Base-by-base conservation (phyloP, 2,329 filamentous ascomycete species). In the Gyromitra esculenta region DNA sequence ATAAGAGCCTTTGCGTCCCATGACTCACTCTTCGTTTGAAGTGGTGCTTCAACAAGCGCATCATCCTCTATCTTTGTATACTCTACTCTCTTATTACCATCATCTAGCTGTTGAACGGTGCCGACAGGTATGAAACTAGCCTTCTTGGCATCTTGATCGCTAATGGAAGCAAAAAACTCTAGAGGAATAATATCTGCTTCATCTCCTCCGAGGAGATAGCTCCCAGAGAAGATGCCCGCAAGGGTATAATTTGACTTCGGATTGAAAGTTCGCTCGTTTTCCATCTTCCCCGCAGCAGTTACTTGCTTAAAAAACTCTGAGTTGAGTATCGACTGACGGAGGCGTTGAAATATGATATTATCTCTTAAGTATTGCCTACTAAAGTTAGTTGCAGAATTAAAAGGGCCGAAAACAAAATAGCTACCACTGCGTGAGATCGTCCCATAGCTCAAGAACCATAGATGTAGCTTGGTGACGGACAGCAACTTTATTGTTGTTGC, bases 381-480 rank as follows among this genome's bases (percentile, higher is more conserved):
- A 9, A 13, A 56, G 35, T 69, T 56, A 69, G 74, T 13, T 50
- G 41, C n/a, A n/a, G 35, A 37, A 31, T n/a, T 21, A 35, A 57
- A 37, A 13, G 21, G 11, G 18, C 4, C 8, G 11, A 50, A 37
- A 41, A 43, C 4, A n/a, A 52, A 18, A 68, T 21, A 80, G 79
- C 76, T 77, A 76, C 70, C 80, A 77, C 67, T 71, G 68, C 39
- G 5, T 71, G 15, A 78, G 72, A 75, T 81, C 79, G 52, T 81
- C 77, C 66, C 74, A 80, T 18, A 81, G 3, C 83, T 83, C 2
- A 84, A 86, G 70, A 85, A 84, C 9, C 83, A 85, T 83, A 84
- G 87, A 69, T 86, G 86, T 80, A 1, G 86, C 86, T 80, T 88
- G 87, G 73, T 87, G 86, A 6, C 87, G 83, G n/a, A 88, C 84